These are phyloP conservation scores for Sphaceloma murrayae DNA, from an alignment of 2,329 filamentous ascomycete species.

Conservation along the genomic window DNA sequence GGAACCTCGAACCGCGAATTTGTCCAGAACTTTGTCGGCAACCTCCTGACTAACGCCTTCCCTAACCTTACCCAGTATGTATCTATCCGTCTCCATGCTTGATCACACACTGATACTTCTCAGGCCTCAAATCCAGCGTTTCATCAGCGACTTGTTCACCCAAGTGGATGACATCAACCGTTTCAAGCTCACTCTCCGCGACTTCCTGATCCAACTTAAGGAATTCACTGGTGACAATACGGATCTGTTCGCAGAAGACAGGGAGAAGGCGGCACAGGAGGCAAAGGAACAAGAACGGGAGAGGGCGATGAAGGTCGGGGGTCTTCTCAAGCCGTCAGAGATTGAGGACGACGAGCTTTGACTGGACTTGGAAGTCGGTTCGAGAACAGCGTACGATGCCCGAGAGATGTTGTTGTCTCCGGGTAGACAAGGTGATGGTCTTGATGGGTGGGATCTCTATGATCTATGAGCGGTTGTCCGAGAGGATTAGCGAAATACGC, in stretches of 20 bases:
- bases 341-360: slow-evolving; percentile 76
- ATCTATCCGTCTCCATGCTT: neutral
- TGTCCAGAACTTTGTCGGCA: slow-evolving; percentile 76
- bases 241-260: slow-evolving; percentile 86
- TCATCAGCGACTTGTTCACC: slow-evolving; percentile 82
- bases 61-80: slow-evolving; percentile 82
- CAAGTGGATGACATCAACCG: slow-evolving; percentile 82
- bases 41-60: slow-evolving; percentile 79
- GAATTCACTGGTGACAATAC: slow-evolving; percentile 95
- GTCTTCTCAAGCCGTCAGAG: slow-evolving; percentile 93
- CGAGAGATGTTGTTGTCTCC: slow-evolving; percentile 1
- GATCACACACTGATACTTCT: slow-evolving; percentile 30
- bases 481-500: no score
- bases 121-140: slow-evolving; percentile 76
- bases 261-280: slow-evolving; percentile 81
- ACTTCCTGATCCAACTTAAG: slow-evolving; percentile 95
- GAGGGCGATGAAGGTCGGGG: slow-evolving; percentile 87
- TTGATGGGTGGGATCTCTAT: slow-evolving; percentile 60
- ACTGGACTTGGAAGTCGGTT: slow-evolving; percentile 50
- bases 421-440: slow-evolving; percentile 24
- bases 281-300: slow-evolving; percentile 83
- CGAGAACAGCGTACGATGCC: slow-evolving; percentile 25
- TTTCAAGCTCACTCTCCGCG: slow-evolving; percentile 91
- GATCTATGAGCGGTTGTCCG: slow-evolving; percentile 39
- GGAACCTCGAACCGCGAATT: slow-evolving; percentile 89